Base-by-base conservation (phyloP, 2,329 filamentous ascomycete species). In the Diplocarpon mali region DNA sequence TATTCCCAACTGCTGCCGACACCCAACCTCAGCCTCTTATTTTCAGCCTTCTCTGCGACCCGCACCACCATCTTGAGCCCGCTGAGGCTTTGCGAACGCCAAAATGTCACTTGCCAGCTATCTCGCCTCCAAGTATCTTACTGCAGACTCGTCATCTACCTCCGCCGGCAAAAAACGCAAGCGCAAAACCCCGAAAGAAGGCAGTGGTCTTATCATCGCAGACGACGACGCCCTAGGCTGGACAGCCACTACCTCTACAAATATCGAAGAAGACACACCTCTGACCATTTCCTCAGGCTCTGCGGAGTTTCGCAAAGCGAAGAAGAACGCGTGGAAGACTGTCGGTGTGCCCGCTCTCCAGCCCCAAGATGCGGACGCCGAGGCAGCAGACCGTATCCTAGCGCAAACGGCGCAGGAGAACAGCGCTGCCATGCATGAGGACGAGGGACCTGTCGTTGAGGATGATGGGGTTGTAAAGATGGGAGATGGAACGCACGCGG, bases 101-200 rank as follows among this genome's bases (percentile, higher is more conserved):
- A 44, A 35, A 7, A 44, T 44, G 37, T 44, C 68, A 8, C 74
- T 95, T 53, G 81, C 87, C 47, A 79, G 80, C 60, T 98, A 96
- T 60, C 77, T 98, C 30, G 89, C 90, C 31, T 83, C 86, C 51
- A 92, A 88, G 64, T 98, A 98, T 63, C 80, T 98, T 40, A 85
- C 74, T 1, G 78, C 80, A 34, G 78, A 83, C 53, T 64, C 60
- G 9, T 57, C 62, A 17, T 69, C 73, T 16, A 68, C 73, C 34
- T 72, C 78, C 49, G 64, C 69, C 5, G 76, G 75, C 39, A 81
- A 81, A 60, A 82, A 81, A 60, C 71, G 75, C 49, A 83, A 82
- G 65, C 72, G 75, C 57, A 81, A 80, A 62, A 64, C 71, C 27
- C 58, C 60, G 24, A 58, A 63, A 41, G 50, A 63, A 40, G 55